phyloP scores from a whole-genome alignment of 768 basidiomycete species.

The Termitomyces bulborhizus region DNA sequence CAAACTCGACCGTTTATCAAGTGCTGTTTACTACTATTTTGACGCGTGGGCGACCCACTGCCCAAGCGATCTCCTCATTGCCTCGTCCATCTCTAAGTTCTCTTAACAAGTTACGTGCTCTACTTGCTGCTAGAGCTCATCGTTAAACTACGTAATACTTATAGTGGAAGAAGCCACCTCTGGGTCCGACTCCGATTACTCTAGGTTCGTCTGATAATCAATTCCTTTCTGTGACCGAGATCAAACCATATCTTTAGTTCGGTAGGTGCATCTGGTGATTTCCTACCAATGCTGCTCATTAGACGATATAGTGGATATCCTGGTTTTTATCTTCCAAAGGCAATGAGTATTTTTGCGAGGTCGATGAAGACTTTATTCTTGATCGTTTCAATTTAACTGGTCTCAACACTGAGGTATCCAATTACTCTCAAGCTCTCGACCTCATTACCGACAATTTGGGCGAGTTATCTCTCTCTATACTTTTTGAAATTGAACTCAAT shows the following conservation, averaged over 20 bases:
- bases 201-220: constrained; percentile 56
- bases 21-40: constrained; percentile 6
- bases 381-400: constrained; percentile 98
- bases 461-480: constrained; percentile 30
- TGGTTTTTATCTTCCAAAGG: constrained; percentile 98
- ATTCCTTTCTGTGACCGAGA: neutral
- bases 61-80: neutral
- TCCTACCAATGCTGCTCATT: neutral
- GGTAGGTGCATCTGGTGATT: constrained; percentile 20
- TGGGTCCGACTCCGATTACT: constrained; percentile 93
- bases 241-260: constrained; percentile 24
- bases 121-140: neutral
- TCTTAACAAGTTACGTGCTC: constrained; percentile 5
- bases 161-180: constrained; percentile 83
- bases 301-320: constrained; percentile 78
- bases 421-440: constrained; percentile 91
- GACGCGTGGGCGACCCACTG: neutral
- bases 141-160: neutral
- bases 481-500: neutral
- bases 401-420: constrained; percentile 91
- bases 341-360: constrained; percentile 99
- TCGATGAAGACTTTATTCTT: constrained; percentile 98
- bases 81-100: neutral
- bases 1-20: no score
- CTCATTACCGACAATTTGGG: constrained; percentile 95